These are phyloP conservation scores for Cercospora sp. DNA, from an alignment of 2,329 filamentous ascomycete species.

Conservation along the genomic window DNA sequence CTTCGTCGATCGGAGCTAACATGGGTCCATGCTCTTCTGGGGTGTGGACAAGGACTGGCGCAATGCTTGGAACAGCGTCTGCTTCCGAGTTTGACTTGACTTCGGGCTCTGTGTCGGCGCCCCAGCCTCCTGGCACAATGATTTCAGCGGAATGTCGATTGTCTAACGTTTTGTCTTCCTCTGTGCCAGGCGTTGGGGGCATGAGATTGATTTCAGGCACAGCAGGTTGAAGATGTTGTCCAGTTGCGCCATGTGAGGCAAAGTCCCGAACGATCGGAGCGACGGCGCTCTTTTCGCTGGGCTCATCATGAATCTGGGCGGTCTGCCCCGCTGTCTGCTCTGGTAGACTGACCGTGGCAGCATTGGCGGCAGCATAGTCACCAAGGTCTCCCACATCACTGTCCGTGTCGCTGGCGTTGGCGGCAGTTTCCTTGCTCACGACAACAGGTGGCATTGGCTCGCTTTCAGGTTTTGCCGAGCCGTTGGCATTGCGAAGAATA, in stretches of 20 bases:
- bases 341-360: constrained; percentile 18
- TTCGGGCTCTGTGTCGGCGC: constrained; percentile 21
- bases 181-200: constrained; percentile 40
- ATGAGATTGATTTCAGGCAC: constrained; percentile 38
- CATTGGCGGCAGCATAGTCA: constrained; percentile 3
- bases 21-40: constrained; percentile 20
- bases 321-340: constrained; percentile 13
- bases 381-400: constrained; percentile 11
- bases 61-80: constrained; percentile 3
- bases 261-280: constrained; percentile 30
- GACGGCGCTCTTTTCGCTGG: constrained; percentile 9
- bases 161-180: constrained; percentile 29
- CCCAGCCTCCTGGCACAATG: constrained; percentile 34
- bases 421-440: constrained; percentile 66
- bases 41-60: constrained; percentile 20
- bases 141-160: constrained; percentile 30
- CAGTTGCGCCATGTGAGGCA: constrained; percentile 17
- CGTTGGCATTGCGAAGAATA: constrained; percentile 56
- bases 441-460: constrained; percentile 71
- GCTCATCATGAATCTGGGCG: constrained; percentile 5
- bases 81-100: constrained; percentile 14
- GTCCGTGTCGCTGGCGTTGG: constrained; percentile 54
- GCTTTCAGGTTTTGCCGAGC: constrained; percentile 44
- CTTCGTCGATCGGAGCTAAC: constrained; percentile 31
- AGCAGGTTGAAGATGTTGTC: constrained; percentile 17